Evolutionary conservation across 805 yeast species (phyloP), one percentile per base, ranked within the genome.

Genomic region (Suhomyces faveliae): DNA sequence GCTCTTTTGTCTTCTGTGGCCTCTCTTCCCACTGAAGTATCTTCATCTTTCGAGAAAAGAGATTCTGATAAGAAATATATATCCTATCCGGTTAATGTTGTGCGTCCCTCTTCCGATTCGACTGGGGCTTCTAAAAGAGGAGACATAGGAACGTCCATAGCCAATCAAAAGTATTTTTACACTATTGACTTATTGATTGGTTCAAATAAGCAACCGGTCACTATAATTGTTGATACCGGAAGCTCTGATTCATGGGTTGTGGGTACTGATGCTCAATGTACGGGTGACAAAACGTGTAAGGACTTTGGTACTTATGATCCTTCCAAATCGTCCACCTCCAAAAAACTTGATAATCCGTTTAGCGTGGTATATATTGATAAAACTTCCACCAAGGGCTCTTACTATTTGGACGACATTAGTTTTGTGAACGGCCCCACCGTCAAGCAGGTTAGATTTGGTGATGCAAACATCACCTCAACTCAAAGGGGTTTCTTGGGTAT

Each of bases 341-440:
- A 8, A 10, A 33, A 33, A 4, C 17, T 15, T 15, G 20, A 33
- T 15, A 13, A 15, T 7, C 2, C n/a, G 17, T 33, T 33, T 17
- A 8, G 6, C 4, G 4, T 33, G 11, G 10, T 11, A 9, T 33
- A 33, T 33, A 33, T 33, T 33, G 37, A 17, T 33, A 2, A 10
- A 1, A 33, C 37, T 5, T 1, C 1, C 1, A 15, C 21, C 37
- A 8, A 3, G 9, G 37, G 37, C 1, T 3, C 1, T 3, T 33
- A 33, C 13, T 13, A 15, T 4, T 6, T 6, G n/a, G 56, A 51
- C 19, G 44, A 40, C 10, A 13, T 52, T 10, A 9, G 39, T 12
- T 7, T 50, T n/a, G 43, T 45, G 3, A 42, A 42, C 3, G 49
- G 47, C 3, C 38, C 47, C 9, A 35, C 35, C 5, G 25, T 49